Base-by-base conservation (phyloP, 2,329 filamentous ascomycete genomes). In the Myriangium duriaei region DNA sequence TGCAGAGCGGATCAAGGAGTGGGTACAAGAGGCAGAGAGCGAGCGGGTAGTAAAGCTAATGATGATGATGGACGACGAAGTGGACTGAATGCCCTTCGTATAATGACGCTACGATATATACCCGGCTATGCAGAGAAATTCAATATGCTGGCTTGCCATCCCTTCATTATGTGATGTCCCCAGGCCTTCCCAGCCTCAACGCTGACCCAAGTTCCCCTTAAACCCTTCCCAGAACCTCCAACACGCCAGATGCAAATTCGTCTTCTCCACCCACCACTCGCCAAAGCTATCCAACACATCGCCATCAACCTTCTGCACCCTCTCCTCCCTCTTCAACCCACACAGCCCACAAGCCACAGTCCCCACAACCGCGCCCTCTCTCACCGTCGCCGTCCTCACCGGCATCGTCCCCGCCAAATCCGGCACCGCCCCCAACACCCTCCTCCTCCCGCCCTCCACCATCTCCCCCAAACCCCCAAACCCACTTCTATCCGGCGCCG, bases 381-480 rank as follows among this genome's bases (percentile, higher is more conserved):
- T 52, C 31, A 65, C 55, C 41, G 65, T 81, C 43, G 77, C 74
- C 11, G 69, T 74, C 43, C 74, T 74, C 2, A 88, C 70, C 14
- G 68, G 67, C 64, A 84, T 74, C n/a, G 64, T 71, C 44, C 83
- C 79, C 32, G 68, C 64, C 17, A 93, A 66, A 48, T 87, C 79
- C 3, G 84, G 84, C 16, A 91, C 69, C 18, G 57, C 45, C 2
- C 47, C 47, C 2, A 55, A 32, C 63, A 41, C 9, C 40, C 31
- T 30, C 18, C 26, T 33, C 17, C 36, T 39, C 30, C 26, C n/a
- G 95, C 87, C 56, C 30, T 39, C 15, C n/a, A 82, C 81, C 50
- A 92, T 67, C 60, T 84, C 91, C 63, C 94, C 87, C 43, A 95
- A 55, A 63, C 94, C 86, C 54, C 92, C 85, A 32, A 92, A 78